These are phyloP conservation scores for Wickerhamiella dianesei DNA, from an alignment of 805 yeast genomes.

Conservation along the genomic window DNA sequence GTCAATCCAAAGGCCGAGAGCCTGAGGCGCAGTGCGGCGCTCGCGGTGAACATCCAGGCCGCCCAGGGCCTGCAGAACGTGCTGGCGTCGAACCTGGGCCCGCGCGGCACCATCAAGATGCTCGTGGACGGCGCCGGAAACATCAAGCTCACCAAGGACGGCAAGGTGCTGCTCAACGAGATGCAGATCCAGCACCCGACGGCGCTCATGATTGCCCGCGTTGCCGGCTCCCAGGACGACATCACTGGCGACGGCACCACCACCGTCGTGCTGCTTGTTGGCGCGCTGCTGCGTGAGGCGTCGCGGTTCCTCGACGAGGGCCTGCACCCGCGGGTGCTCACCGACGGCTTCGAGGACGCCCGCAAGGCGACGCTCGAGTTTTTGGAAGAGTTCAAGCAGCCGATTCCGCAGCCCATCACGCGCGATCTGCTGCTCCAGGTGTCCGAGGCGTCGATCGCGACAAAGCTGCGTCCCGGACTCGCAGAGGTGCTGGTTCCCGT, in stretches of 20 bases:
- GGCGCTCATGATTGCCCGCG: slow-evolving; percentile 81
- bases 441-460: slow-evolving; percentile 76
- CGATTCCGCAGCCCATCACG: slow-evolving; percentile 34
- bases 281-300: slow-evolving; percentile 88
- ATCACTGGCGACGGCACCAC: slow-evolving; percentile 99
- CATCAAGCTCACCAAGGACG: slow-evolving; percentile 92
- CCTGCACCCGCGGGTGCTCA: slow-evolving; percentile 84
- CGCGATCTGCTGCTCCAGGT: slow-evolving; percentile 84
- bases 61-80: slow-evolving; percentile 96
- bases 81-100: slow-evolving; percentile 82
- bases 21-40: slow-evolving; percentile 86
- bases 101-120: slow-evolving; percentile 93
- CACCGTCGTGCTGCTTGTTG: slow-evolving; percentile 84
- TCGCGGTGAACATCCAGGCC: slow-evolving; percentile 87
- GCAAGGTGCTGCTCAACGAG: slow-evolving; percentile 81
- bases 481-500: slow-evolving; percentile 79
- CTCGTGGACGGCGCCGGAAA: slow-evolving; percentile 93
- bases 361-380: slow-evolving; percentile 59
- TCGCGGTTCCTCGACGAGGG: slow-evolving; percentile 87
- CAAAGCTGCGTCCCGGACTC: slow-evolving; percentile 69
- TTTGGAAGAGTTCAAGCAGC: slow-evolving; percentile 51
- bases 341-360: slow-evolving; percentile 90
- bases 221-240: slow-evolving; percentile 97
- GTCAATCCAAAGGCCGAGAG: slow-evolving; percentile 96
- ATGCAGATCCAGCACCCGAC: slow-evolving; percentile 95